Base-by-base conservation (phyloP, 352 stramenopile genomes). In the Phytophthora multivora region DNA sequence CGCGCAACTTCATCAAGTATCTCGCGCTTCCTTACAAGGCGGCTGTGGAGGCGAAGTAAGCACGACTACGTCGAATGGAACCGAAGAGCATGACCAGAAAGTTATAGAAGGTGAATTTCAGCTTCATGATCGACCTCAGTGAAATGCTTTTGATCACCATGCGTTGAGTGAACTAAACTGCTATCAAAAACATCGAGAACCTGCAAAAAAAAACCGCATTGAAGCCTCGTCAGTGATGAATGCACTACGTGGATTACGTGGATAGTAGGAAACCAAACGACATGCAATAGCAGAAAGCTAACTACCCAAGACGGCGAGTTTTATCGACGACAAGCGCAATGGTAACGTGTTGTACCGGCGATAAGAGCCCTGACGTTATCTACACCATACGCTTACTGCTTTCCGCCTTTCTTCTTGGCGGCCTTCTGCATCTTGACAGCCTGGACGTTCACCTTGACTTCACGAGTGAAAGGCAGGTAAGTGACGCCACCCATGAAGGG, bases 401-500 rank as follows among this genome's bases (percentile, higher is more conserved):
- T 92, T 59, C 64, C 69, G 62, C 75, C 69, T 82, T 98, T 97
- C 76, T 98, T 98, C 63, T 95, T 96, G 50, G 80, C 85, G 23
- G 83, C 91, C 81, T 98, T 99, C 71, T 98, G 93, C 78, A 97
- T 98, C 85, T 98, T 98, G 64, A 73, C 88, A 23, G 91, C 80
- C 73, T 98, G 93, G 48, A 93, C 59, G 51, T 95, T 95, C 35
- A 91, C 84, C 81, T 94, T 97, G 60, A 88, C 89, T 47, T 98
- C 96, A 52, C 95, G 89, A n/a, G 97, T 92, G 72, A 99, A 99
- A 23, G 97, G 97, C 56, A 99, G 66, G 83, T 99, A 99, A 19
- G 97, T 98, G 40, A 98, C 92, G 55, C 98, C 97, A 28, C 96
- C 97, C 96, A 99, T 99, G 77, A 97, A 99, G 7, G 97, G 97